Percentiles rank a stretch among this genome's conserved stretches.
Evolutionary conservation across 106 monocot species (phyloP).

Genomic region (Cymbidium sinense): DNA sequence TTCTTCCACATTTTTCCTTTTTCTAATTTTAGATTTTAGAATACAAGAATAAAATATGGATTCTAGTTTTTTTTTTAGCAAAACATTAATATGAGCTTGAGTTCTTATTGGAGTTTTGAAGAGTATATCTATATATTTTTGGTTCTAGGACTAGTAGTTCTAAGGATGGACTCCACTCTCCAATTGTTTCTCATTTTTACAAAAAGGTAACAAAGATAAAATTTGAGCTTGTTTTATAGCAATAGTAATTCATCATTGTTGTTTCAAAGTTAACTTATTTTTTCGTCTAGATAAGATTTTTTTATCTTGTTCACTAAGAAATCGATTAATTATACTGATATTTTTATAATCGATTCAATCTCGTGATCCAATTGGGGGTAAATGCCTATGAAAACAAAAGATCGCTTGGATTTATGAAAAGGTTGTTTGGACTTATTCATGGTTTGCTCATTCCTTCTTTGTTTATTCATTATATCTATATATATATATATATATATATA

Average conservation of each 20-base stretch:
- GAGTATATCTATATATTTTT: neutral
- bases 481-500: too few species aligned
- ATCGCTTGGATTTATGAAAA: too few species aligned
- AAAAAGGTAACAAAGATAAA: conserved; percentile 12
- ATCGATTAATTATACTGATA: conserved; percentile 4
- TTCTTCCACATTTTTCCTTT: neutral
- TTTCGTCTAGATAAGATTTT: conserved; percentile 8
- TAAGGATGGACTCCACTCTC: neutral
- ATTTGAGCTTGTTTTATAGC: conserved; percentile 12
- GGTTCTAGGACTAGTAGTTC: neutral
- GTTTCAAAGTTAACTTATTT: conserved; percentile 5
- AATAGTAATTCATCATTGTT: conserved; percentile 8
- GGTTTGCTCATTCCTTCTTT: too few species aligned
- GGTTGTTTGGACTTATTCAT: neutral
- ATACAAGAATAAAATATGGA: neutral
- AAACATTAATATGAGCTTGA: conserved; percentile 1
- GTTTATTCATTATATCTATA: too few species aligned
- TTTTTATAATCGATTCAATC: neutral
- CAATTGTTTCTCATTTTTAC: conserved; percentile 3
- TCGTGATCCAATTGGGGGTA: neutral
- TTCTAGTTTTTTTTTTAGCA: neutral
- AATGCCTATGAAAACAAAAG: neutral
- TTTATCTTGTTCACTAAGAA: conserved; percentile 9
- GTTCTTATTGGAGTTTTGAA: neutral
- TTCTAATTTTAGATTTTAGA: too few species aligned